Percentiles rank a stretch among this genome's conserved stretches.
phyloP scores from a whole-genome alignment of 2,329 filamentous ascomycete genomes.

The Monilinia fructicola region DNA sequence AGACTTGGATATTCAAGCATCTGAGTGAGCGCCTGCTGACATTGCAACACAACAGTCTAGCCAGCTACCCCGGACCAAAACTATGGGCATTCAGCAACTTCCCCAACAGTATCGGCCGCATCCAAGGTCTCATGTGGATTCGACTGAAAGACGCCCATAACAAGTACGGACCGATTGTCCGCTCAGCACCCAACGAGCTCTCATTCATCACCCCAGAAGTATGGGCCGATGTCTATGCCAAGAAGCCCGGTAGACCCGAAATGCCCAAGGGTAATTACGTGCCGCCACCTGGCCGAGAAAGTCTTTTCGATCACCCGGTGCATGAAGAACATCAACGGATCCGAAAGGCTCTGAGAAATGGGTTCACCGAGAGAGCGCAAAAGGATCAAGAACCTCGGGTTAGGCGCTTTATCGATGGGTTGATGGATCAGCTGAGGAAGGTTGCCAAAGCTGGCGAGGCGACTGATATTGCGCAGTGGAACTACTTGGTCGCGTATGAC shows the following conservation, averaged over 20 bases:
- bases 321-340: conserved; percentile 5
- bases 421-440: not conserved
- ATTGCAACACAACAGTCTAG: not conserved
- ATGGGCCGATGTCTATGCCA: not conserved
- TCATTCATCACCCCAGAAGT: conserved; percentile 9
- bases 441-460: not conserved
- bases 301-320: conserved; percentile 1
- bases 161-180: not conserved
- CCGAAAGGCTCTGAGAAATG: not conserved
- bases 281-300: not conserved
- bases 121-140: not conserved
- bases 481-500: conserved; percentile 8
- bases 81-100: conserved; percentile 7
- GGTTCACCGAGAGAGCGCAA: not conserved
- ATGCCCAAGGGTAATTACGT: conserved; percentile 2
- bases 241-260: not conserved
- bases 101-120: conserved; percentile 4
- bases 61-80: not conserved
- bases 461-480: not conserved
- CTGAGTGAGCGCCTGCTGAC: not conserved
- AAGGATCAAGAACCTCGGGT: not conserved
- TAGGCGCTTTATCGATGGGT: not conserved
- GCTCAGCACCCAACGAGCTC: conserved; percentile 1
- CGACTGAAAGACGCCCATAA: not conserved
- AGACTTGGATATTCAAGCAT: too few relatives aligned